A percentile compares a stretch with the other conserved stretches of the same genome.
phyloP scores from a whole-genome alignment of 305 asterid genomes.

The Solanum hybrid region DNA sequence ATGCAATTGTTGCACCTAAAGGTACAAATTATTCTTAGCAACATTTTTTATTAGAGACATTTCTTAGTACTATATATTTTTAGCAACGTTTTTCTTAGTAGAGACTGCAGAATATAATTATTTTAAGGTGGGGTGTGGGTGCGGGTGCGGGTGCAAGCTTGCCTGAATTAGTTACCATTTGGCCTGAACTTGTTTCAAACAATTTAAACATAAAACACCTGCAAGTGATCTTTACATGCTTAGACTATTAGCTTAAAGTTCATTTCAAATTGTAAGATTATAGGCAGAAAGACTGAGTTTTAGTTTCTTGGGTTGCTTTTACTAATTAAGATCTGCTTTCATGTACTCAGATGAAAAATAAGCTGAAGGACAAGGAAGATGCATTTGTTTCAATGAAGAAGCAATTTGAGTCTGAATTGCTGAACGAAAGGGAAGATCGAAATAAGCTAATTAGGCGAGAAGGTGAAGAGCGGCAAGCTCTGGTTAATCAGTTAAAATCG shows the following conservation, averaged over 20 bases:
- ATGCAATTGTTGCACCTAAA: background rate
- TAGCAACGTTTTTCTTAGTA: background rate
- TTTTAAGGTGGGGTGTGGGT: background rate
- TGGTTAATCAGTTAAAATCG: constrained; percentile 33
- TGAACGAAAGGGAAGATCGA: constrained; percentile 44
- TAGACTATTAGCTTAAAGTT: background rate
- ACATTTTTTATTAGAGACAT: background rate
- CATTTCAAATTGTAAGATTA: background rate
- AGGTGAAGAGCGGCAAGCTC: constrained; percentile 48
- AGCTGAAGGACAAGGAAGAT: constrained; percentile 53
- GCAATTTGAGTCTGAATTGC: constrained; percentile 42
- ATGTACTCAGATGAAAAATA: constrained; percentile 40
- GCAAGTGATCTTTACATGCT: background rate
- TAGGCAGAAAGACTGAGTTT: background rate
- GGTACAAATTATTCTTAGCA: background rate
- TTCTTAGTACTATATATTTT: background rate
- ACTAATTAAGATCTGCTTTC: constrained; percentile 4
- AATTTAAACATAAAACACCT: background rate
- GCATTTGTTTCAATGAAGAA: constrained; percentile 35
- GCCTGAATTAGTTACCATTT: background rate
- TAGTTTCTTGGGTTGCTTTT: background rate
- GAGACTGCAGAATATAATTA: background rate
- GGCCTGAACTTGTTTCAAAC: background rate
- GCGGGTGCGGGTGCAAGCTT: background rate
- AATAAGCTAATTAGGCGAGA: constrained; percentile 42